Conservation (phyloP, 768 basidiomycete species). For the Daedaleopsis nitida region DNA sequence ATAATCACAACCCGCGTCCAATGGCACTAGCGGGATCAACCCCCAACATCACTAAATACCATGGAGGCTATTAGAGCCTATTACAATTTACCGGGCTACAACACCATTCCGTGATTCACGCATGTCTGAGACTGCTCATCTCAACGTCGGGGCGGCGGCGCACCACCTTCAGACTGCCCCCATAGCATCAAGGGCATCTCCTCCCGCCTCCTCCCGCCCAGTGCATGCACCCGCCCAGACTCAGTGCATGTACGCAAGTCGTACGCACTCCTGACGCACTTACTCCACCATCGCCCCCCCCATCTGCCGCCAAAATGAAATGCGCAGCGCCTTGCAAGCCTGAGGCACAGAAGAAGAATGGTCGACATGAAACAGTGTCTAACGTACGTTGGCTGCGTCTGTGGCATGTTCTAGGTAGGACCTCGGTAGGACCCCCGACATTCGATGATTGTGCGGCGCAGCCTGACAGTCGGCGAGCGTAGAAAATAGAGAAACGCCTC, state of each 20-base stretch:
- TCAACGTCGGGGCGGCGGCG: neutral
- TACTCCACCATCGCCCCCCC: no score
- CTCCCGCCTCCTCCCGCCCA: no score
- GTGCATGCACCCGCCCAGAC: no score
- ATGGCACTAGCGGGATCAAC: neutral
- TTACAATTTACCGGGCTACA: neutral
- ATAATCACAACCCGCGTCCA: slow-evolving; percentile 2
- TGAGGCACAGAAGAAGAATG: neutral
- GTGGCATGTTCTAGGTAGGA: neutral
- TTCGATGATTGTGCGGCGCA: neutral
- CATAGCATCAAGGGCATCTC: no score
- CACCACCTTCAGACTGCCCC: no score
- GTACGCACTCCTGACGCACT: neutral
- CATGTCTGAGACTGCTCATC: neutral
- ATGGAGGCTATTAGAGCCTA: neutral
- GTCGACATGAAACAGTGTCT: neutral
- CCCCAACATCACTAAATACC: neutral
- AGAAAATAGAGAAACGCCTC: neutral
- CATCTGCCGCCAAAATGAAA: neutral
- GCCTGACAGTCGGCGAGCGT: neutral
- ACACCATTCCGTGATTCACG: neutral
- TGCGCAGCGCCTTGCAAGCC: neutral
- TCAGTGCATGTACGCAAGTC: no score
- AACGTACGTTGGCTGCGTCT: neutral
- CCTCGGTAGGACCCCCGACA: neutral